Percentiles rank a stretch among this genome's conserved stretches.
Evolutionary conservation across 345 rosid species (phyloP).

Genomic region (Acer campestre): DNA sequence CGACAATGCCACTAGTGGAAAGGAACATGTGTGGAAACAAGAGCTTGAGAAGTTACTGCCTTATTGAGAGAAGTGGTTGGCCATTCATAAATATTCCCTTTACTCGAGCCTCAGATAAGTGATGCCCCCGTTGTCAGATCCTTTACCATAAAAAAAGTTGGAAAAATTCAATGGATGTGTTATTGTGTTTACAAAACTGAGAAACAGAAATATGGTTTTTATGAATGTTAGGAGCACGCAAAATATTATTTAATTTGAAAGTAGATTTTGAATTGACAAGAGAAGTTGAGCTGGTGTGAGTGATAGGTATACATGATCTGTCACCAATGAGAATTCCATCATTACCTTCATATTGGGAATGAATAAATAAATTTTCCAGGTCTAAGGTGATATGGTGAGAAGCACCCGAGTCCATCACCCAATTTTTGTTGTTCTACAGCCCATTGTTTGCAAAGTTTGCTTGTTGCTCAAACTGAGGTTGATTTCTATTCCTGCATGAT

Average conservation of each 20-base stretch:
- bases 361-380: background rate
- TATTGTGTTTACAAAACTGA: too few relatives aligned
- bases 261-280: background rate
- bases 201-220: too few relatives aligned
- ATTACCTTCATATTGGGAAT: background rate
- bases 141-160: background rate
- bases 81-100: background rate
- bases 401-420: background rate
- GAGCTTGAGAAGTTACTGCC: too few relatives aligned
- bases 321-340: background rate
- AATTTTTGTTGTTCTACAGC: too few relatives aligned
- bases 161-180: slow-evolving; percentile 9
- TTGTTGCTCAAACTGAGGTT: too few relatives aligned
- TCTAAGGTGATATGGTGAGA: background rate
- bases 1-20: background rate
- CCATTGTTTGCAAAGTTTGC: too few relatives aligned
- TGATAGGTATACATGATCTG: background rate
- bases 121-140: background rate
- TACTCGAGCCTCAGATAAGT: background rate
- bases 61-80: background rate
- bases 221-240: background rate
- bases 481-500: too few relatives aligned
- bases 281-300: background rate
- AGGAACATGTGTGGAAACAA: background rate
- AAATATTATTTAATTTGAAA: background rate